A percentile compares a stretch with the other conserved stretches of the same genome.
phyloP scores from a whole-genome alignment of 768 basidiomycete genomes.

The Tulasnella sp. region DNA sequence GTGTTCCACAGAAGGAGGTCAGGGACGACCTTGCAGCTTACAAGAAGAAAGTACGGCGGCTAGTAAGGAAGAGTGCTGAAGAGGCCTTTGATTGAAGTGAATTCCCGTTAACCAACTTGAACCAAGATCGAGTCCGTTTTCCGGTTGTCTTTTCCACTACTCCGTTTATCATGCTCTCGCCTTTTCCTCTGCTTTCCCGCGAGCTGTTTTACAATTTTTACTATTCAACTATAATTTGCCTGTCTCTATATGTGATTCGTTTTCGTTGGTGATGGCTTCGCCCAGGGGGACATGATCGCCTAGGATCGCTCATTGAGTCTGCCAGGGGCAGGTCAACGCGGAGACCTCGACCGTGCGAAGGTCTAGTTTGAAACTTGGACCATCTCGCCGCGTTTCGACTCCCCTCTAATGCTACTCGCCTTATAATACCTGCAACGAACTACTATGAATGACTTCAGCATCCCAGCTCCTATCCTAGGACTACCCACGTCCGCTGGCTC shows the following conservation, averaged over 20 bases:
- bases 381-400: not conserved
- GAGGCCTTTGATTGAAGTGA: conserved; percentile 67
- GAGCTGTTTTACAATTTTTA: not conserved
- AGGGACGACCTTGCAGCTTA: conserved; percentile 54
- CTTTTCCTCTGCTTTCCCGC: not conserved
- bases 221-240: conserved; percentile 2
- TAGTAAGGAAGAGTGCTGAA: conserved; percentile 84
- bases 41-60: conserved; percentile 91
- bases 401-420: not conserved
- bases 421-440: not conserved
- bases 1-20: conserved; percentile 36
- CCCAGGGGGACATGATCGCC: too few species aligned
- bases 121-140: not conserved
- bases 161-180: not conserved
- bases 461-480: conserved; percentile 1
- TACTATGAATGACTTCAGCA: not conserved
- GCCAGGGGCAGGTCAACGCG: not conserved
- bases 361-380: not conserved
- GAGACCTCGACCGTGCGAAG: not conserved
- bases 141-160: not conserved
- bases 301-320: too few species aligned
- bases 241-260: not conserved
- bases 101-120: not conserved
- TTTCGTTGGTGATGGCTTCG: not conserved
- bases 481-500: conserved; percentile 1